A percentile compares a stretch with the other conserved stretches of the same genome.
Evolutionary conservation across 495 filamentous ascomycete genomes (phyloP).

Genomic region (Neurospora tetrasperma): DNA sequence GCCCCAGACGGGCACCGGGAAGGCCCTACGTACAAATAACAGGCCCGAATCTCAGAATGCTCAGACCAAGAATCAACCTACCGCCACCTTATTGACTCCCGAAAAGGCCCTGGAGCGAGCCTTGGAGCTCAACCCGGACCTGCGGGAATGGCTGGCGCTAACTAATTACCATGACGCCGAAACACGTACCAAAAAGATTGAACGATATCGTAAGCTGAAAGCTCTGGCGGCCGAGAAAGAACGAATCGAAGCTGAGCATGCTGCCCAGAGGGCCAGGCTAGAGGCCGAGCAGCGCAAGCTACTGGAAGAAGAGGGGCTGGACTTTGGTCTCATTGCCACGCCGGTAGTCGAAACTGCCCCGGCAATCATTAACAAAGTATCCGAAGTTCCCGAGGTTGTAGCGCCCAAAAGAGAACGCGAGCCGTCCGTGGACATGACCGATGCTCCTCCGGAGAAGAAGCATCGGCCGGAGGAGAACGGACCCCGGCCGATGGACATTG

Average conservation of each 20-base stretch:
- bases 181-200: conserved; percentile 36
- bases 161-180: conserved; percentile 47
- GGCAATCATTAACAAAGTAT: background rate
- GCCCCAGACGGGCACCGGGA: background rate
- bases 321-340: conserved; percentile 11
- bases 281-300: conserved; percentile 25
- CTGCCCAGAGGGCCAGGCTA: conserved; percentile 27
- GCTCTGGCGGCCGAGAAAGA: conserved; percentile 32
- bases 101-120: conserved; percentile 10
- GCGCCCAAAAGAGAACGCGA: background rate
- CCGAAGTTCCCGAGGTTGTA: background rate
- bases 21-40: background rate
- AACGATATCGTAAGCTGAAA: conserved; percentile 32
- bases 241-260: conserved; percentile 29
- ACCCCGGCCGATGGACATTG: background rate
- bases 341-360: conserved; percentile 2
- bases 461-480: background rate
- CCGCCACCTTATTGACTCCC: background rate
- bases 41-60: background rate
- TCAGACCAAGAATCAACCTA: background rate
- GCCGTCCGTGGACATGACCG: background rate
- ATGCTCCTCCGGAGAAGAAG: background rate
- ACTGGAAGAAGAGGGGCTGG: conserved; percentile 20
- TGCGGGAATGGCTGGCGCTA: conserved; percentile 50
- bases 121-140: conserved; percentile 30